These are phyloP conservation scores for Cnidoscolus chayamansa DNA, from an alignment of 441 rosid species.

Conservation along the genomic window DNA sequence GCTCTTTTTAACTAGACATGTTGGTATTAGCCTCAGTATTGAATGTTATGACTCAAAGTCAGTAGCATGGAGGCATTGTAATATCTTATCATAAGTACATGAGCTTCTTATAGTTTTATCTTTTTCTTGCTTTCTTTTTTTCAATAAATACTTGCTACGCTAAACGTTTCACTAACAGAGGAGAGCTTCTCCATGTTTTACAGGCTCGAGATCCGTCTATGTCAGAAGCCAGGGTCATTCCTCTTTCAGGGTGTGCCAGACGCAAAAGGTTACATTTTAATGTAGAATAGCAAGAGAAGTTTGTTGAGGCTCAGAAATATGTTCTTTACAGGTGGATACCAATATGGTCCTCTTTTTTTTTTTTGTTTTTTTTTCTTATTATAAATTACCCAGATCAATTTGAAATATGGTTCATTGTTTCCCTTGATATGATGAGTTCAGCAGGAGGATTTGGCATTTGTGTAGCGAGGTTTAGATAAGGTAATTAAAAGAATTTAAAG, in stretches of 20 bases:
- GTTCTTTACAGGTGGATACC: constrained; percentile 25
- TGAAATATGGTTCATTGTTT: constrained; percentile 25
- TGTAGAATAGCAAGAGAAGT: constrained; percentile 34
- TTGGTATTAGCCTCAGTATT: no score
- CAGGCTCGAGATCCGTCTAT: constrained; percentile 26
- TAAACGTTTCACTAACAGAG: not conserved
- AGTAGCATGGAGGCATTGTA: no score
- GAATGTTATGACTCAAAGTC: no score
- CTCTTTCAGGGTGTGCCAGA: constrained; percentile 13
- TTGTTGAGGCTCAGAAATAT: constrained; percentile 21
- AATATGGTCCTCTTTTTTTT: constrained; percentile 17
- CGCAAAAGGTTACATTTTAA: constrained; percentile 27
- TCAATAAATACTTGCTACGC: no score
- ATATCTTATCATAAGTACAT: not conserved
- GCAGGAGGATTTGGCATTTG: not conserved
- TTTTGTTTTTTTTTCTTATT: not conserved
- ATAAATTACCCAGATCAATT: constrained; percentile 20
- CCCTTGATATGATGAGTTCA: constrained; percentile 15
- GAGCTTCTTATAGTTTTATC: not conserved
- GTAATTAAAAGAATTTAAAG: not conserved
- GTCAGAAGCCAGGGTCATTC: constrained; percentile 22
- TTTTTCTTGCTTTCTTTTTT: no score
- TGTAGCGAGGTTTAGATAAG: constrained; percentile 1
- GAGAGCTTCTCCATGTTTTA: constrained; percentile 15
- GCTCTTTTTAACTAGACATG: not conserved